Evolutionary conservation across 2,329 filamentous ascomycete genomes (phyloP).

Genomic region (Diaporthe aspalathi): DNA sequence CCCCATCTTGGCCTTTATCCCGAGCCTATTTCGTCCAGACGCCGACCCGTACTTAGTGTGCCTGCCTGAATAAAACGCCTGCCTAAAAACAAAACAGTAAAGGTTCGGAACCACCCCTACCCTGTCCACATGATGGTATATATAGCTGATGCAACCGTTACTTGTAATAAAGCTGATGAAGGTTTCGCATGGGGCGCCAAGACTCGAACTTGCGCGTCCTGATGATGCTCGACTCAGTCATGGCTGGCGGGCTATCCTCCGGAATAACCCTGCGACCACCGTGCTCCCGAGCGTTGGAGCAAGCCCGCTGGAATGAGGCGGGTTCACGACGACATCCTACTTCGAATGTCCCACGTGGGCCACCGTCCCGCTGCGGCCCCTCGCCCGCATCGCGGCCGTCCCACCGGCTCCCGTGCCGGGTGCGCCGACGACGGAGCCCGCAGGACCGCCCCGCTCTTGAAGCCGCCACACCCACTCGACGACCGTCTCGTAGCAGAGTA

Average conservation of each 20-base stretch:
- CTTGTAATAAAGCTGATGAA: not conserved
- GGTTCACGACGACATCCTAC: not conserved
- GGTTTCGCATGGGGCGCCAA: not conserved
- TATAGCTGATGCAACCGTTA: not conserved
- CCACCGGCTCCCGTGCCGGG: slow-evolving; percentile 37
- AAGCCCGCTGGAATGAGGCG: not conserved
- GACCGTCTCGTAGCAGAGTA: slow-evolving; percentile 95
- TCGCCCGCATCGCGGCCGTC: slow-evolving; percentile 35
- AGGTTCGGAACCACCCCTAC: not conserved
- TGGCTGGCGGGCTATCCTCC: not conserved
- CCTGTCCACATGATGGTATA: not conserved
- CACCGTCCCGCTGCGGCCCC: slow-evolving; percentile 37
- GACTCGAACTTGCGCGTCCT: no score
- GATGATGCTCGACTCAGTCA: not conserved
- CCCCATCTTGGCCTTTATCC: not conserved
- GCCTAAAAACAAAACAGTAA: not conserved
- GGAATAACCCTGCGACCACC: not conserved
- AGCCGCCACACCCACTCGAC: slow-evolving; percentile 81
- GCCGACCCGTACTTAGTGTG: not conserved
- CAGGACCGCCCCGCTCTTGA: slow-evolving; percentile 50
- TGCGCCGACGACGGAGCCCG: slow-evolving; percentile 41
- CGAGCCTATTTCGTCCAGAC: not conserved
- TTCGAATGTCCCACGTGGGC: slow-evolving; percentile 35
- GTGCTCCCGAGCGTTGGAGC: not conserved
- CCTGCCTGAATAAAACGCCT: not conserved